phyloP scores from a whole-genome alignment of 1,284 basidiomycete genomes.

The Porogramme epimiltina region DNA sequence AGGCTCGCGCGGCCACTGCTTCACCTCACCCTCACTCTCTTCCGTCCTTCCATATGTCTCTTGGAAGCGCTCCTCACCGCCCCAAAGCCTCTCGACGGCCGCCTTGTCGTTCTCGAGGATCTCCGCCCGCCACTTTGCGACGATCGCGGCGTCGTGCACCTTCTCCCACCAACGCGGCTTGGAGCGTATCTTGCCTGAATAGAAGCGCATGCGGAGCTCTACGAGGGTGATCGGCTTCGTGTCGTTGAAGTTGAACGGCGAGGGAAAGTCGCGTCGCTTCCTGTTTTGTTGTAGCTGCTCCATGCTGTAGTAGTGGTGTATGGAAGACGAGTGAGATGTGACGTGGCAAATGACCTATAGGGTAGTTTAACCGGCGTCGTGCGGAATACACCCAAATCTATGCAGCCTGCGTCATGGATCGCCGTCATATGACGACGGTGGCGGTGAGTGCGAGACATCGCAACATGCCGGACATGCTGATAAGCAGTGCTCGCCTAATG shows the following conservation, averaged over 20 bases:
- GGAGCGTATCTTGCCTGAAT: conserved; percentile 17
- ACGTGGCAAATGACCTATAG: no score
- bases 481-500: no score
- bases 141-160: conserved; percentile 14
- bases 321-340: no score
- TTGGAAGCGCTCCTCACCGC: neutral
- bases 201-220: conserved; percentile 16
- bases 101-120: conserved; percentile 8
- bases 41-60: neutral
- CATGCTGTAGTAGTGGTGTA: no score
- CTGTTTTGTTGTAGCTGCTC: no score
- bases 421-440: no score
- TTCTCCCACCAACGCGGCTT: conserved; percentile 23
- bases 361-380: no score
- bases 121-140: conserved; percentile 19
- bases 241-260: neutral
- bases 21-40: neutral
- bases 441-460: no score
- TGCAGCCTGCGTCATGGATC: no score
- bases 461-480: no score
- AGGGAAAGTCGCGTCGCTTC: neutral
- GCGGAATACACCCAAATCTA: no score
- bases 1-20: conserved; percentile 1
- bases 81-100: neutral
- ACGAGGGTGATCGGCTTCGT: conserved; percentile 5